These are phyloP conservation scores for Fusarium albidum DNA, from an alignment of 2,329 filamentous ascomycete genomes.

Conservation along the genomic window DNA sequence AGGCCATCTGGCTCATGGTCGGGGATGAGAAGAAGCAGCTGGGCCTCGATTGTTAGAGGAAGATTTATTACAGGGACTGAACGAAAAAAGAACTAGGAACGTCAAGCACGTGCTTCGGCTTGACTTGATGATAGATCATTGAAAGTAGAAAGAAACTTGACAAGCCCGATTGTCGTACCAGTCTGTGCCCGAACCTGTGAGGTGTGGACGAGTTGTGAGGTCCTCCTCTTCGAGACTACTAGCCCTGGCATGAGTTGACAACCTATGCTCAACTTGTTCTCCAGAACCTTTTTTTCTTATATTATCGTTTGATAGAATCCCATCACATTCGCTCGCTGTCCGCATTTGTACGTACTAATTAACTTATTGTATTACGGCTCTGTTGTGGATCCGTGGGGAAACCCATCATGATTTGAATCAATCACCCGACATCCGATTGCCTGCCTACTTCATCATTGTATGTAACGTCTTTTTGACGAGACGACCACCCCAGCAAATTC, in stretches of 20 bases:
- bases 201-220: too few species aligned
- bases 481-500: background rate
- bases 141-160: slow-evolving; percentile 37
- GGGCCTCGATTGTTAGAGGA: slow-evolving; percentile 34
- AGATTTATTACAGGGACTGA: slow-evolving; percentile 20
- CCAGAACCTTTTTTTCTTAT: too few species aligned
- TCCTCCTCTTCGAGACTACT: too few species aligned
- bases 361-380: too few species aligned
- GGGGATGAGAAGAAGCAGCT: slow-evolving; percentile 12
- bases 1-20: slow-evolving; percentile 8
- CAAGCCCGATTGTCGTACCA: slow-evolving; percentile 4
- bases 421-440: background rate
- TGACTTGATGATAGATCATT: slow-evolving; percentile 37
- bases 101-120: slow-evolving; percentile 25
- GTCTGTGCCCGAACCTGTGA: too few species aligned
- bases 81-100: slow-evolving; percentile 24
- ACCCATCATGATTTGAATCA: too few species aligned
- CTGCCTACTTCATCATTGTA: slow-evolving; percentile 11
- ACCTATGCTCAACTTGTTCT: too few species aligned
- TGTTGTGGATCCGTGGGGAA: slow-evolving; percentile 16
- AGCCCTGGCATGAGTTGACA: too few species aligned
- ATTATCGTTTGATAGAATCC: too few species aligned
- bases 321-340: too few species aligned
- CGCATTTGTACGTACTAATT: background rate
- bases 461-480: slow-evolving; percentile 2